phyloP scores from a whole-genome alignment of 1,284 basidiomycete species.

The Sporisorium sorghi region DNA sequence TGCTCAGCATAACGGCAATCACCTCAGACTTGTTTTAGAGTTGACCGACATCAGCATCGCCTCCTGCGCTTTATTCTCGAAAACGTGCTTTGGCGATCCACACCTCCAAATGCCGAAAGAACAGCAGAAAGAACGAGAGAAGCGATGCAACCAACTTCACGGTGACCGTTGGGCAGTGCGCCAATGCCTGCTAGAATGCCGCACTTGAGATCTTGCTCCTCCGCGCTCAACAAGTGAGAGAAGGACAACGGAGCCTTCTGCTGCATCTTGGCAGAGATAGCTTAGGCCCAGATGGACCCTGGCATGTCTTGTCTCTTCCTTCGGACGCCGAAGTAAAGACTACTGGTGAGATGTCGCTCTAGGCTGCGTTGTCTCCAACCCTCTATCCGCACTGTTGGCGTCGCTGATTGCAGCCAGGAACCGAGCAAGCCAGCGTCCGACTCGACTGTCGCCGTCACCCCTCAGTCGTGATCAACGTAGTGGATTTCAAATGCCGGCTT shows the following conservation, averaged over 20 bases:
- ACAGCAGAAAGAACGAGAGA: neutral
- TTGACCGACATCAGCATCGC: slow-evolving; percentile 5
- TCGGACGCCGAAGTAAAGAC: neutral
- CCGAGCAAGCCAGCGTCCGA: neutral
- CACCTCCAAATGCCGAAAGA: neutral
- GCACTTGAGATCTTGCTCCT: neutral
- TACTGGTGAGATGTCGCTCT: neutral
- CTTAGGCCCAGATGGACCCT: neutral
- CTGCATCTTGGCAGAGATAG: neutral
- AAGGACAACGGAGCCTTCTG: neutral
- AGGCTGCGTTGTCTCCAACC: slow-evolving; percentile 3
- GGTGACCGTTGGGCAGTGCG: slow-evolving; percentile 17
- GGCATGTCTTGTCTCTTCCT: neutral
- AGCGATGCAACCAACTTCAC: neutral
- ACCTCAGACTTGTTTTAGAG: neutral
- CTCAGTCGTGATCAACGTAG: too few relatives aligned
- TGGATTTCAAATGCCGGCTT: neutral
- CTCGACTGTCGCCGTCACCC: too few relatives aligned
- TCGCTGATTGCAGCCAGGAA: neutral
- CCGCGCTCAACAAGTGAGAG: neutral
- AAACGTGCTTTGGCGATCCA: neutral
- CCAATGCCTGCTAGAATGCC: neutral
- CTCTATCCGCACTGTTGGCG: neutral
- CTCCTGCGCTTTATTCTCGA: neutral
- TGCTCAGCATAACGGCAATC: neutral